phyloP scores from a whole-genome alignment of 2,329 filamentous ascomycete species.

The Colletotrichum neosansevieriae region DNA sequence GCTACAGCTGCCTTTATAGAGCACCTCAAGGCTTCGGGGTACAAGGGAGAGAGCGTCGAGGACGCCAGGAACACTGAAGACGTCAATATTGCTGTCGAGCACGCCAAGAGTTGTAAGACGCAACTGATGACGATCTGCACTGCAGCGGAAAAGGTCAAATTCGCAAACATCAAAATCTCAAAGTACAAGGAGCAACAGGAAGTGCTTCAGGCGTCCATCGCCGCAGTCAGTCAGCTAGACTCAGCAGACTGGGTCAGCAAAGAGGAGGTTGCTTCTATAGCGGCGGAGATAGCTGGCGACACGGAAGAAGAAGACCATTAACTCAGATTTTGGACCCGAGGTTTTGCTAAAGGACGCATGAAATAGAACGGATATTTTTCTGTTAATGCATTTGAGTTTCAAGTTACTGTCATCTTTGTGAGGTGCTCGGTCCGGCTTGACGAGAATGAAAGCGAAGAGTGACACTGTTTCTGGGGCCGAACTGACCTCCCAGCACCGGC shows the following conservation, averaged over 20 bases:
- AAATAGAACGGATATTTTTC: not conserved
- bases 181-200: not conserved
- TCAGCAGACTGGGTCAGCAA: not conserved
- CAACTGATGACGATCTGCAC: not conserved
- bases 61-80: not conserved
- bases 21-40: not conserved
- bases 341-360: not conserved
- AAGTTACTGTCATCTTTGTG: too few relatives aligned
- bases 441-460: too few relatives aligned
- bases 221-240: not conserved
- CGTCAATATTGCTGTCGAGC: not conserved
- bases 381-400: too few relatives aligned
- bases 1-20: not conserved
- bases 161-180: not conserved
- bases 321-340: not conserved
- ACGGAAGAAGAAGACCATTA: not conserved
- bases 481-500: too few relatives aligned
- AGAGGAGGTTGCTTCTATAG: not conserved
- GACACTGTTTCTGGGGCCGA: too few relatives aligned
- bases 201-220: not conserved
- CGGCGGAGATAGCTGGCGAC: not conserved
- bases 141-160: not conserved
- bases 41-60: not conserved
- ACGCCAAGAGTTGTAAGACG: not conserved
- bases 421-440: too few relatives aligned